phyloP scores from a whole-genome alignment of 305 asterid species.

The Lippia alba region DNA sequence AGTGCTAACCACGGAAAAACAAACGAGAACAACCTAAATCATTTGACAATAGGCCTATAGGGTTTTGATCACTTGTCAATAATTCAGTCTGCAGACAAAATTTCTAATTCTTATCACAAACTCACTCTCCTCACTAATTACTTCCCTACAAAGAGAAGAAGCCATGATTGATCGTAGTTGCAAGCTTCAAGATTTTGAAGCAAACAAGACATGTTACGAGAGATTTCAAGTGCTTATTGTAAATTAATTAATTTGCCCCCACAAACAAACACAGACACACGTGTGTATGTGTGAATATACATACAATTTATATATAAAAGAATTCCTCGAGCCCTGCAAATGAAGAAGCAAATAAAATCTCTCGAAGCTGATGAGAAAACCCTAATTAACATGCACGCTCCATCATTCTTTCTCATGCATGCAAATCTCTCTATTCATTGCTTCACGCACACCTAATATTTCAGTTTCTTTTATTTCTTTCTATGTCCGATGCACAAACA shows the following conservation, averaged over 20 bases:
- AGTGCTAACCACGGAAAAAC: too few species aligned
- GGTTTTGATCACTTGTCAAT: slow-evolving; percentile 8
- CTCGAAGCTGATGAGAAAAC: slow-evolving; percentile 34
- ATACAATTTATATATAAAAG: background rate
- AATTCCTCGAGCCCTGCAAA: slow-evolving; percentile 42
- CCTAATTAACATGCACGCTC: slow-evolving; percentile 40
- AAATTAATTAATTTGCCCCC: slow-evolving; percentile 34
- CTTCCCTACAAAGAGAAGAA: too few species aligned
- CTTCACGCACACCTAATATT: slow-evolving; percentile 36
- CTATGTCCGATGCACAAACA: too few species aligned
- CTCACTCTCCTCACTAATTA: slow-evolving; percentile 21
- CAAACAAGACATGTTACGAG: slow-evolving; percentile 45
- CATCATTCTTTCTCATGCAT: slow-evolving; percentile 44
- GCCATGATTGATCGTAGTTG: slow-evolving; percentile 39
- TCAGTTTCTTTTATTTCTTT: background rate
- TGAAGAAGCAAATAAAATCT: slow-evolving; percentile 26
- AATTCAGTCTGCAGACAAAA: slow-evolving; percentile 26
- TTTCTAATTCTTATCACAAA: slow-evolving; percentile 29
- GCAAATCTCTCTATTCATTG: slow-evolving; percentile 41
- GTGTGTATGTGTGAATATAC: background rate
- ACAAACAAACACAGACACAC: slow-evolving; percentile 28
- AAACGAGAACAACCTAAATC: slow-evolving; percentile 1
- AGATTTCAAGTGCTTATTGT: slow-evolving; percentile 40
- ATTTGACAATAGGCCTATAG: slow-evolving; percentile 13
- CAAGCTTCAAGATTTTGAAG: slow-evolving; percentile 40